phyloP scores from a whole-genome alignment of 345 rosid species.

The Angophora floribunda region DNA sequence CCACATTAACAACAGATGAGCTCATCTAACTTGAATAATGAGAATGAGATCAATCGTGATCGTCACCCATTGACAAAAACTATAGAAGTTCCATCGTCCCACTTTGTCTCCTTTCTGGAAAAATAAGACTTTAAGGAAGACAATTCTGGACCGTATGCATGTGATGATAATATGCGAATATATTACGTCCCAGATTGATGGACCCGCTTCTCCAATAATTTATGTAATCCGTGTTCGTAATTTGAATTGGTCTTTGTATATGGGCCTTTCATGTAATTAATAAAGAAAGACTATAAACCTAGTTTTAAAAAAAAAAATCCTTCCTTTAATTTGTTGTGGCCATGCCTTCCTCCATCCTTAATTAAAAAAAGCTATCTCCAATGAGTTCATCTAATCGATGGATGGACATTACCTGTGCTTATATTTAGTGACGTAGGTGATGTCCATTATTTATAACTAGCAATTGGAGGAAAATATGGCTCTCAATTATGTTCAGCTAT shows the following conservation, averaged over 20 bases:
- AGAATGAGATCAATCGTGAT: not conserved
- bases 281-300: not conserved
- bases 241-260: not conserved
- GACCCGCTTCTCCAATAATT: not conserved
- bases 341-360: not conserved
- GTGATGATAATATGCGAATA: not conserved
- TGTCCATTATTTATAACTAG: not conserved
- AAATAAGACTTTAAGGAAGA: not conserved
- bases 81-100: not conserved
- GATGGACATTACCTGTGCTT: not conserved
- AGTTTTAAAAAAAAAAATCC: not conserved
- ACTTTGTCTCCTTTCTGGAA: not conserved
- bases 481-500: not conserved
- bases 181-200: not conserved
- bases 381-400: not conserved
- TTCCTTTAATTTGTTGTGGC: not conserved
- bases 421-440: not conserved
- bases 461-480: not conserved
- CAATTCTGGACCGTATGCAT: not conserved
- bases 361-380: not conserved
- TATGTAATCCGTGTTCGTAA: not conserved
- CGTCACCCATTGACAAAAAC: not conserved
- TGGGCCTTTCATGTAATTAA: not conserved
- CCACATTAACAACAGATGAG: not conserved
- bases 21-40: not conserved